Base-by-base conservation (phyloP, 768 basidiomycete genomes). In the Amanita pseudoporphyria region DNA sequence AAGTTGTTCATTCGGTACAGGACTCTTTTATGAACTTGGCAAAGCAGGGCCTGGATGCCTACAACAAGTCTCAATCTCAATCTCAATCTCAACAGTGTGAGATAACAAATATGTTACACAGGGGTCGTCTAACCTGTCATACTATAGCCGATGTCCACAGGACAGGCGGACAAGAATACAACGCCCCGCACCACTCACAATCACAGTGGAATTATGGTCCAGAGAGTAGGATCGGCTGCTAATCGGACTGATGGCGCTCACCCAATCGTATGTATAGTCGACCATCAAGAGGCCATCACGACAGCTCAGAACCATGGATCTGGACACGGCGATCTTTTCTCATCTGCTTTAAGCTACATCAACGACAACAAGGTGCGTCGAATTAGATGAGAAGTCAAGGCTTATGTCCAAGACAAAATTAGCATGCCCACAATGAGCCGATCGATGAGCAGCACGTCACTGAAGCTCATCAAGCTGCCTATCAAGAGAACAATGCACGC, bases 11-110 rank as follows among this genome's bases (percentile, higher is more conserved):
- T 6, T 1, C 12, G 6, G 1, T 19, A 26, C 36, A 84, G 87
- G 84, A 87, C 53, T 72, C 62, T 52, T 74, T 89, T 57, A 72
- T 86, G 32, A 78, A 77, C 51, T 62, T 89, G 56, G 88, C 85
- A 9, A 82, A 87, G 64, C 63, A 88, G 64, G 78, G 79, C 54
- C 63, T 74, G 56, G 63, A 76, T 33, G 69, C 78, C 60, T 79
- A 79, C 66, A 65, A 69, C 56, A 58, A 69, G 21, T 76, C 72
- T 14, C 74, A 79, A 24, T 76, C 72, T 14, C 74, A 79, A 13
- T 76, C 72, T 14, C 74, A 79, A 24, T 76, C 72, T 14, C 74
- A 79, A 13, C n/a, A n/a, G n/a, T 64, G 73, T 74, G 54, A 61
- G 65, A 52, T 53, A 48, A 24, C 9, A 9, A 21, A 39, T 47